phyloP scores from a whole-genome alignment of 441 rosid genomes.

The Populus tomentosa region DNA sequence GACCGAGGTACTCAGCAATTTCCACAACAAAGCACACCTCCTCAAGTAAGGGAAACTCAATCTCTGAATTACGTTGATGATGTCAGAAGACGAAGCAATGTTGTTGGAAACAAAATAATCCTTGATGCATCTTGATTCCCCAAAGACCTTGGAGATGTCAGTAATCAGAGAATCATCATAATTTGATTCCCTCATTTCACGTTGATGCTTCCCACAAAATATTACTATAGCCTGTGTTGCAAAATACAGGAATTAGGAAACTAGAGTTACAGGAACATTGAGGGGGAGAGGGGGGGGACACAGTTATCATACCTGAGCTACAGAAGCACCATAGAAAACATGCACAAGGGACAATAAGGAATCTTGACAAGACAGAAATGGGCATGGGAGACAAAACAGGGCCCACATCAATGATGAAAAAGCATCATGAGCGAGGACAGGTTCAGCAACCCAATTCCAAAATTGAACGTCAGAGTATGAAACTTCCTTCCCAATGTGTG shows the following conservation, averaged over 20 bases:
- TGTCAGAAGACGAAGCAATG: slow-evolving; percentile 45
- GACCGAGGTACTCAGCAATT: slow-evolving; percentile 54
- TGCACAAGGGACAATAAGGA: slow-evolving; percentile 84
- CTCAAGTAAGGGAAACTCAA: slow-evolving; percentile 82
- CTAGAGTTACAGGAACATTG: background rate
- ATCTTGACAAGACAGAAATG: slow-evolving; percentile 75
- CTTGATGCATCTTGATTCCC: slow-evolving; percentile 45
- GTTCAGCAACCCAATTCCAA: slow-evolving; percentile 84
- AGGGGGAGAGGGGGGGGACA: too few relatives aligned
- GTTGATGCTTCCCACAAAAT: slow-evolving; percentile 36
- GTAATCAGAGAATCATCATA: slow-evolving; percentile 46
- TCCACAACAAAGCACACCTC: slow-evolving; percentile 95
- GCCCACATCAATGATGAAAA: slow-evolving; percentile 99
- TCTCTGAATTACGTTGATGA: slow-evolving; percentile 51
- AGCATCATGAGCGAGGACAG: slow-evolving; percentile 86
- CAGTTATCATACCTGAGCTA: slow-evolving; percentile 68
- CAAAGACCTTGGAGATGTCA: slow-evolving; percentile 51
- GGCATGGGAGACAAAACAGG: slow-evolving; percentile 91
- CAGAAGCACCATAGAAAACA: slow-evolving; percentile 69
- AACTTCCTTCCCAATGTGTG: slow-evolving; percentile 40
- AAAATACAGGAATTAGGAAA: slow-evolving; percentile 25
- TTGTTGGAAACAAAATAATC: slow-evolving; percentile 51
- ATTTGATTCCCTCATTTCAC: slow-evolving; percentile 28
- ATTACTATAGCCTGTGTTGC: slow-evolving; percentile 72
- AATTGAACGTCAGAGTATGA: slow-evolving; percentile 56